These are phyloP conservation scores for Ceratobasidium sp. DNA, from an alignment of 1,284 basidiomycete species.

Conservation along the genomic window DNA sequence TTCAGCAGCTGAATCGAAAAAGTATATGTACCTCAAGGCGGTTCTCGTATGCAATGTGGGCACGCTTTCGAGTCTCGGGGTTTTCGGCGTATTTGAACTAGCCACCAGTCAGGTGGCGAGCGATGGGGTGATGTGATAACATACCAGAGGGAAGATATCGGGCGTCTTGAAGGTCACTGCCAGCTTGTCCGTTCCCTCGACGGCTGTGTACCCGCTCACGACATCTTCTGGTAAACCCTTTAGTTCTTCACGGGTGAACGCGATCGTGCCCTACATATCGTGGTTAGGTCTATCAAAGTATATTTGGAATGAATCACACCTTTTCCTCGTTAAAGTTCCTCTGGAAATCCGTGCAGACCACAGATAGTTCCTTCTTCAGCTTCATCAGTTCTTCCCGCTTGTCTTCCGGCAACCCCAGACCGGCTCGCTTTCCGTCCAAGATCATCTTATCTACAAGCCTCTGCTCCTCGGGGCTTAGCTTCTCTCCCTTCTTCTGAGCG, in stretches of 20 bases:
- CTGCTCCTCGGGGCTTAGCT: constrained; percentile 68
- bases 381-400: constrained; percentile 62
- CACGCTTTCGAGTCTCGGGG: constrained; percentile 68
- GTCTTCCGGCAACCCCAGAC: constrained; percentile 71
- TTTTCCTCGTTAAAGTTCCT: constrained; percentile 89
- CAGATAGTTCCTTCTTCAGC: constrained; percentile 62
- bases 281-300: not conserved
- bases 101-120: not conserved
- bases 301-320: constrained; percentile 50
- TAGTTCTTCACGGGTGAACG: constrained; percentile 73
- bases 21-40: constrained; percentile 54
- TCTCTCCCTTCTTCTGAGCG: constrained; percentile 71
- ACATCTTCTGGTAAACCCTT: constrained; percentile 80
- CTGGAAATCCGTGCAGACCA: constrained; percentile 75
- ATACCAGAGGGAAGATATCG: constrained; percentile 77
- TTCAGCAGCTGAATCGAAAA: too few species aligned
- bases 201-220: constrained; percentile 73
- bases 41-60: constrained; percentile 69
- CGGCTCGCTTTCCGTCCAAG: constrained; percentile 75
- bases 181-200: constrained; percentile 40
- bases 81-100: constrained; percentile 79
- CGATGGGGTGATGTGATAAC: constrained; percentile 44
- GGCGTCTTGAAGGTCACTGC: constrained; percentile 71
- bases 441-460: constrained; percentile 79
- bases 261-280: constrained; percentile 60